Evolutionary conservation across 2,329 filamentous ascomycete genomes (phyloP), one percentile per base, ranked within the genome.

Genomic region (Metarhizium humberi): DNA sequence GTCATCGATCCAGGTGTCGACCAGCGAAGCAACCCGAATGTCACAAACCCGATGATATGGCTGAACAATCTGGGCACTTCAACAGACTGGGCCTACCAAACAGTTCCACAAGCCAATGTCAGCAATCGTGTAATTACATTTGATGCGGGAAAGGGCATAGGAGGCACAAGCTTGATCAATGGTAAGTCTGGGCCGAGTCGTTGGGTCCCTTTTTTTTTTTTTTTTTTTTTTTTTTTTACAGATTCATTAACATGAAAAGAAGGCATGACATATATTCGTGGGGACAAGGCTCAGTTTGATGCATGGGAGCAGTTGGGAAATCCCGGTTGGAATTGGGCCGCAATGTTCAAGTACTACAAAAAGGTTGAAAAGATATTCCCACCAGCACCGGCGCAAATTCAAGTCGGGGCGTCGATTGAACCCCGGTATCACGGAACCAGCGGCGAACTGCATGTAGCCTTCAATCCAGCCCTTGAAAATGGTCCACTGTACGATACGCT

Each of bases 181-280:
- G 71, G 72, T 71, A 60, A 36, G 55, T 55, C 13, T 14, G 34
- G 30, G n/a, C 18, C 0, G 30, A 54, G 30, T 25, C 6, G 18
- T 52, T 11, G 25, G 2, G 8, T 30, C 25, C 1, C 1, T 11
- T 20, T 18, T 18, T 13, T n/a, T 16, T 6, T 30, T 5, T 20
- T 20, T 18, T 18, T 13, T n/a, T n/a, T n/a, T n/a, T n/a, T n/a
- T n/a, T n/a, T n/a, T n/a, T n/a, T n/a, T n/a, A n/a, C n/a, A n/a
- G n/a, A n/a, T n/a, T n/a, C n/a, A n/a, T n/a, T n/a, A n/a, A 53
- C 48, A 16, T 18, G 14, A 14, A 13, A 47, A 42, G 59, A 57
- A 70, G 73, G 73, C 18, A 74, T 77, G 75, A 70, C 72, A 13
- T 78, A 76, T 55, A 69, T 76, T 20, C 68, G 75, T n/a, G 73